Base-by-base conservation (phyloP, 2,329 filamentous ascomycete genomes). In the Acrocalymma vagum region DNA sequence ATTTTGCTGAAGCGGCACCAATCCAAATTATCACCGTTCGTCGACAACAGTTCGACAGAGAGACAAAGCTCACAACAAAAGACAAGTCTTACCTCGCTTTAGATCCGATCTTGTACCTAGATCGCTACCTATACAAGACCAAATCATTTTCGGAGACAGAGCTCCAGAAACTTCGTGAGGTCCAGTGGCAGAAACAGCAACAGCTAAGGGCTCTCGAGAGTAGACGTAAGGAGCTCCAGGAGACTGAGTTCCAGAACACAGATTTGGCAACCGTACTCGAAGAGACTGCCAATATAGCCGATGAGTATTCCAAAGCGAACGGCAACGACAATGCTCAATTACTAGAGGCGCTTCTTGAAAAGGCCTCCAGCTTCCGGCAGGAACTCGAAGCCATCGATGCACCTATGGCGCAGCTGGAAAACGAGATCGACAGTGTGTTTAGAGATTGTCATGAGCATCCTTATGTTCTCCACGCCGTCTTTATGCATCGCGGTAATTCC, bases 21-120 rank as follows among this genome's bases (percentile, higher is more conserved):
- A 82, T 99, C 21, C 75, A 97, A 13, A 92, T 96, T 59, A 84
- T 99, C 29, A 88, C 91, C 52, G 89, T 99, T 21, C 90, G 95
- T 63, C 85, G 94, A 5, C 86, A 88, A 4, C 85, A 87, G 44
- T 90, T 84, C 34, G 85, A 90, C 51, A 79, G 80, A 6, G 79
- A 49, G 18, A 50, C 56, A 79, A 47, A 54, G 14, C 45, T 52
- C 28, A 77, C 74, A 39, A 79, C 79, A 40, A 74, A 75, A 15
- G 61, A 69, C 22, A 58, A 60, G n/a, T 78, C 82, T 3, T 83
- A 88, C 9, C 81, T 99, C 9, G 78, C 83, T 14, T 83, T 99
- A n/a, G 85, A 87, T 4, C 86, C 94, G 52, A 85, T 80, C 2
- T 78, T 99, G 9, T 95, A 89, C 62, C 77, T 99, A 37, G 94